Percentiles rank a stretch among this genome's conserved stretches.
Conservation (phyloP, 768 basidiomycete species). For the Nidularia pulvinata region DNA sequence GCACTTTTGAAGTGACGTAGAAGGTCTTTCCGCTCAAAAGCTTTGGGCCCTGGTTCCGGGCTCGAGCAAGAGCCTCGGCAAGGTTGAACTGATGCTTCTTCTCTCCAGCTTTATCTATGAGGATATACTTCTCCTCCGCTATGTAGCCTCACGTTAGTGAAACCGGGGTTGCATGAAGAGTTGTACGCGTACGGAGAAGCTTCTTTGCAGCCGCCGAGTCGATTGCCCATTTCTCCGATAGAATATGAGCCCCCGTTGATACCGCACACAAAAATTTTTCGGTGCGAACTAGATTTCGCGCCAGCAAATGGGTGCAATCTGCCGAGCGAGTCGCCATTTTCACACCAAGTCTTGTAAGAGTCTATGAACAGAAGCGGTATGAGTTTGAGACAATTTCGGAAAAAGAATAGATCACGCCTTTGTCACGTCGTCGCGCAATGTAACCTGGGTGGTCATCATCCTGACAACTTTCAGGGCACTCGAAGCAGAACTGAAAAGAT, state of each 20-base stretch:
- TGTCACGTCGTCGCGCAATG: conserved; percentile 51
- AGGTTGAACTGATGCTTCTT: conserved; percentile 68
- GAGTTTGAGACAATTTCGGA: neutral
- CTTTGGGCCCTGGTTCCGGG: conserved; percentile 48
- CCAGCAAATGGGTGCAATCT: conserved; percentile 83
- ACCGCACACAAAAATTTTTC: conserved; percentile 88
- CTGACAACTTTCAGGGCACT: conserved; percentile 22
- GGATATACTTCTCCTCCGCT: conserved; percentile 65
- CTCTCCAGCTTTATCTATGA: conserved; percentile 66
- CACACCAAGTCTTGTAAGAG: conserved; percentile 63
- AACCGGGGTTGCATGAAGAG: neutral
- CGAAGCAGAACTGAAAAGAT: neutral
- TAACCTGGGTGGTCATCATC: conserved; percentile 71
- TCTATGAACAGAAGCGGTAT: conserved; percentile 35
- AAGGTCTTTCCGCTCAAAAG: conserved; percentile 69
- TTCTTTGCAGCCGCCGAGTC: conserved; percentile 53
- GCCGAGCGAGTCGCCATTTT: conserved; percentile 56
- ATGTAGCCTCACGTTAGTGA: neutral
- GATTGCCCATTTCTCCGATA: conserved; percentile 70
- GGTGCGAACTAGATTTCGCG: conserved; percentile 70
- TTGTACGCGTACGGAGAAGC: conserved; percentile 58
- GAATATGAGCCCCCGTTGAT: conserved; percentile 56
- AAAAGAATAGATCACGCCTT: conserved; percentile 41
- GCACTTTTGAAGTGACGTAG: conserved; percentile 72
- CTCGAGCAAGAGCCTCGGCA: conserved; percentile 54